Conservation (phyloP, 768 basidiomycete species). For the Filobasidium floriforme region DNA sequence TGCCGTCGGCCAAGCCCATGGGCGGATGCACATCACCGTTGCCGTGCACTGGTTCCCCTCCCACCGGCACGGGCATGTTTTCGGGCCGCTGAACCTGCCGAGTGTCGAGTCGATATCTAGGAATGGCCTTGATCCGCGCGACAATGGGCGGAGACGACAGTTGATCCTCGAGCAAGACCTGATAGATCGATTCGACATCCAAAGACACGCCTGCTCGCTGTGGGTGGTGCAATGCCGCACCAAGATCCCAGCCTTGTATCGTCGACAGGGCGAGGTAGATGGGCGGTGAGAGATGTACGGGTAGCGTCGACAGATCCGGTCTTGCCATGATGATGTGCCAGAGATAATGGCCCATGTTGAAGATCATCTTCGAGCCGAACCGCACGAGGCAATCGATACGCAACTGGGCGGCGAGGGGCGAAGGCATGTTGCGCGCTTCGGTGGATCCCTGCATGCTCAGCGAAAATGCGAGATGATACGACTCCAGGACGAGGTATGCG, state of each 20-base stretch:
- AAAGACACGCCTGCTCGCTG: background rate
- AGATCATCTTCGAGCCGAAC: background rate
- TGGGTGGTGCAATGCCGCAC: background rate
- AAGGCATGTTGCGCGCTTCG: background rate
- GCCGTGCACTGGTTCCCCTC: background rate
- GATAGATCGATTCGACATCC: background rate
- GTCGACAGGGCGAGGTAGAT: background rate
- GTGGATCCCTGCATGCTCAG: background rate
- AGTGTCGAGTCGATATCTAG: background rate
- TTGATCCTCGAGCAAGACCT: background rate
- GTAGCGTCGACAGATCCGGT: background rate
- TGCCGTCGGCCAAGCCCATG: background rate
- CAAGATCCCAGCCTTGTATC: background rate
- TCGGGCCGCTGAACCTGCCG: background rate
- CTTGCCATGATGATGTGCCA: background rate
- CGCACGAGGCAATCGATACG: background rate
- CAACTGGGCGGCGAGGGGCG: background rate
- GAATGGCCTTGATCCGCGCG: background rate
- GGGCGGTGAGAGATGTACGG: background rate
- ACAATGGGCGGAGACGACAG: background rate
- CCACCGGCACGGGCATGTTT: background rate
- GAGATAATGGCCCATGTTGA: background rate
- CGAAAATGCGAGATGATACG: background rate
- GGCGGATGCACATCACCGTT: no score
- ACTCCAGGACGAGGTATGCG: background rate